Evolutionary conservation across 305 asterid species (phyloP), one percentile per base, ranked within the genome.

Genomic region (Solanum chacoense): DNA sequence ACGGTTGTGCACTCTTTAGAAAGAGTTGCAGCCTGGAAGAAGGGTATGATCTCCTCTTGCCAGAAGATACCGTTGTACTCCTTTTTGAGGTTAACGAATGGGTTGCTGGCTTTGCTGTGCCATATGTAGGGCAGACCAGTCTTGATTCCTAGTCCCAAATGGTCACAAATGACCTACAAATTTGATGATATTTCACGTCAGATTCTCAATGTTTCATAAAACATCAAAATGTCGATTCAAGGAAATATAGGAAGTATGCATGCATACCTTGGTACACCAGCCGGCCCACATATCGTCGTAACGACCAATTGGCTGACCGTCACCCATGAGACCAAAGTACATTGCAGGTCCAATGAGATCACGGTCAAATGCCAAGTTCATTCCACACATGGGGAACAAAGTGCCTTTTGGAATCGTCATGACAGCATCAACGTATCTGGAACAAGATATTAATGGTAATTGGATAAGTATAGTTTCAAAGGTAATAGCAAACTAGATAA

Each of bases 61-160:
- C 98, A 94, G 92, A 89, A 95, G 91, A 95, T 94, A 8, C 98
- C 98, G 37, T 93, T 95, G 92, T 95, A 95, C 91, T 95, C 96
- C 91, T 95, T 95, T 90, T 95, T 95, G 91, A 94, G 92, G 79
- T 95, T 95, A 73, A 95, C 95, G 29, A 95, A 96, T 8, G 98
- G 98, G 95, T 96, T 93, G 93, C 98, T 96, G 2, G 98, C 98
- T 90, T 96, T 96, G 96, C 96, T 94, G 94, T 95, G 98, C 98
- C 98, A 95, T 45, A 95, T 94, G 93, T 95, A 95, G 31, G 98
- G 98, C 55, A 96, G 90, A 37, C 98, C 97, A 2, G 98, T 94
- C 93, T 96, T 95, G 84, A 96, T 90, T 3, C 98, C 98, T 6
- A 94, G 90, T n/a, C 94, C 93, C 91, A 95, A 88, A 84, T 95